phyloP scores from a whole-genome alignment of 2,329 filamentous ascomycete species.

The Cucurbitaria berberidis region DNA sequence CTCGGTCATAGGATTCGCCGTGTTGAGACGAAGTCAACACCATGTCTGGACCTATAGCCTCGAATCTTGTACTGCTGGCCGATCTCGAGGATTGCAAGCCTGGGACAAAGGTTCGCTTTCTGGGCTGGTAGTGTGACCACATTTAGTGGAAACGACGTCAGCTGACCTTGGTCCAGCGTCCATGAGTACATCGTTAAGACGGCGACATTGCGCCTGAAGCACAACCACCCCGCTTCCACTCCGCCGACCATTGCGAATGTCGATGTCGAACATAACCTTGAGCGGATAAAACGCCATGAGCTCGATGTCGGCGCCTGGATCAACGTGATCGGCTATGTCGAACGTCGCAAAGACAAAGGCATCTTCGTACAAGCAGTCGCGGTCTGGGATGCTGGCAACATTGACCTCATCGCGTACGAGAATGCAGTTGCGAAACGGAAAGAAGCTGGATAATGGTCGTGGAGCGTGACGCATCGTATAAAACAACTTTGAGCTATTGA shows the following conservation, averaged over 20 bases:
- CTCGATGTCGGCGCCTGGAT: conserved; percentile 82
- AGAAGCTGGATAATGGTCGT: conserved; percentile 2
- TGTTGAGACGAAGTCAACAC: conserved; percentile 2
- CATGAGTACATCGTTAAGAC: conserved; percentile 62
- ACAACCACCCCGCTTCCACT: conserved; percentile 62
- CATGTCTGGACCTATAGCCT: conserved; percentile 62
- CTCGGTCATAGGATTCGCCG: conserved; percentile 21
- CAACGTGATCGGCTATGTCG: conserved; percentile 83
- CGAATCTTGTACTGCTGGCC: conserved; percentile 56
- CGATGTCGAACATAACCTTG: conserved; percentile 74
- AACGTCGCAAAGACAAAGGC: conserved; percentile 26
- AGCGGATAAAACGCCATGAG: conserved; percentile 66
- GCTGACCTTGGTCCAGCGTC: conserved; percentile 56
- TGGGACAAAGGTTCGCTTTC: conserved; percentile 86
- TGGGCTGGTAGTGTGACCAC: conserved; percentile 76
- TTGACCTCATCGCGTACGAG: conserved; percentile 77
- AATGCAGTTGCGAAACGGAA: conserved; percentile 48
- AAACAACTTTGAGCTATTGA: neutral
- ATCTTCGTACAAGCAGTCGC: conserved; percentile 73
- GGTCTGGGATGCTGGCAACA: conserved; percentile 76
- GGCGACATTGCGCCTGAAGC: conserved; percentile 71
- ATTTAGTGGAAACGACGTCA: neutral
- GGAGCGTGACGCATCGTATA: neutral
- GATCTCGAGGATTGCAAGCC: conserved; percentile 55
- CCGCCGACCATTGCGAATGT: conserved; percentile 62